Conservation (phyloP, 805 yeast species). For the Debaryomyces maramus region DNA sequence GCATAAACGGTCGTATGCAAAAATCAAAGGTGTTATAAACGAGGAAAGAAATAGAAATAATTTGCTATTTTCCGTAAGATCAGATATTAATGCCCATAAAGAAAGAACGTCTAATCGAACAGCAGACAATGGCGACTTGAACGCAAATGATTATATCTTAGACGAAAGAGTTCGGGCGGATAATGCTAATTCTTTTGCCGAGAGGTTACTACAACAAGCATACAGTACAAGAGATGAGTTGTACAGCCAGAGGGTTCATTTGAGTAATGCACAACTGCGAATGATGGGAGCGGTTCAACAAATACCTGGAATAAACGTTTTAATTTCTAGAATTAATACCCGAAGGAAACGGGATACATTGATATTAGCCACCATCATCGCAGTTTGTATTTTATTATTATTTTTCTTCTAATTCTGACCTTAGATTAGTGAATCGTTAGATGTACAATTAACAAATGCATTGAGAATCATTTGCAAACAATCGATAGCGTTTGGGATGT, state of each 20-base stretch:
- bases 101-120: conserved; percentile 30
- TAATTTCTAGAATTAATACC: conserved; percentile 79
- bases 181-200: conserved; percentile 72
- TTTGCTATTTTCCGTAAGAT: conserved; percentile 70
- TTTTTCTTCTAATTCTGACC: conserved; percentile 47
- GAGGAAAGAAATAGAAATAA: conserved; percentile 80
- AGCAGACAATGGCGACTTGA: conserved; percentile 14
- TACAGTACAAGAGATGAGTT: conserved; percentile 88
- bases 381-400: conserved; percentile 68
- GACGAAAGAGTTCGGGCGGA: conserved; percentile 77
- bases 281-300: conserved; percentile 60
- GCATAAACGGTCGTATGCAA: conserved; percentile 60
- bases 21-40: conserved; percentile 56
- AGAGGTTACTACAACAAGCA: conserved; percentile 78
- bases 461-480: no score
- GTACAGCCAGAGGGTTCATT: conserved; percentile 62
- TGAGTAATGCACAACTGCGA: conserved; percentile 63
- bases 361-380: conserved; percentile 73
- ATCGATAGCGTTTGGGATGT: no score
- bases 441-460: no score
- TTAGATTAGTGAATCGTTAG: no score
- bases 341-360: conserved; percentile 86
- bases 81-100: conserved; percentile 74
- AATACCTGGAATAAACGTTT: conserved; percentile 79
- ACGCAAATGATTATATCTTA: conserved; percentile 71